phyloP scores from a whole-genome alignment of 2,329 filamentous ascomycete genomes.

The Talaromyces sp. region DNA sequence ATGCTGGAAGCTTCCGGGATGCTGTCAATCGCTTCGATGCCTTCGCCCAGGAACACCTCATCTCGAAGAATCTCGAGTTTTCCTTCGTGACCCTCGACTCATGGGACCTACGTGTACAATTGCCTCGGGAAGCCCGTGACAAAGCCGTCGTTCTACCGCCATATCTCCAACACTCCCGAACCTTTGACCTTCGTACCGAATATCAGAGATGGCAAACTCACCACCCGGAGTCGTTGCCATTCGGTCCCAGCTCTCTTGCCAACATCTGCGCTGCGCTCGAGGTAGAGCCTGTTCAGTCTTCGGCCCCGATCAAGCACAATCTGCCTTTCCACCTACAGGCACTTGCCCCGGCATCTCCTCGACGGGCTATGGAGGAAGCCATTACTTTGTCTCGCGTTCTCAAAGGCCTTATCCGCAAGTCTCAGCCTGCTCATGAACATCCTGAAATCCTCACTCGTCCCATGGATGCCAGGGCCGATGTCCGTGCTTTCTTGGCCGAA shows the following conservation, averaged over 20 bases:
- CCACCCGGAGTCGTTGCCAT: slow-evolving; percentile 94
- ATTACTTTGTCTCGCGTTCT: slow-evolving; percentile 91
- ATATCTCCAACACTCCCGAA: slow-evolving; percentile 95
- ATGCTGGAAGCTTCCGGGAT: slow-evolving; percentile 94
- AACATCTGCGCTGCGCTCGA: slow-evolving; percentile 98
- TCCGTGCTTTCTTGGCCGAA: slow-evolving; percentile 91
- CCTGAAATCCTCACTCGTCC: slow-evolving; percentile 91
- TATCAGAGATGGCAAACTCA: slow-evolving; percentile 99
- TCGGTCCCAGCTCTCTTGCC: slow-evolving; percentile 88
- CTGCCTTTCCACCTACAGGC: slow-evolving; percentile 97
- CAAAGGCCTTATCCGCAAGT: slow-evolving; percentile 90
- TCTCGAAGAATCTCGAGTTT: slow-evolving; percentile 89
- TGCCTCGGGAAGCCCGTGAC: slow-evolving; percentile 94
- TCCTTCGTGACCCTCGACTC: slow-evolving; percentile 97
- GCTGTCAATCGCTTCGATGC: slow-evolving; percentile 92
- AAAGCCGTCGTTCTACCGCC: slow-evolving; percentile 95
- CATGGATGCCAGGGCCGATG: slow-evolving; percentile 95
- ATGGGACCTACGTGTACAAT: slow-evolving; percentile 96
- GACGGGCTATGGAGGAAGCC: slow-evolving; percentile 95
- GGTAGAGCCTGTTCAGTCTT: slow-evolving; percentile 95
- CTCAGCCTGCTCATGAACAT: slow-evolving; percentile 87
- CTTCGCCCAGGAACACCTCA: slow-evolving; percentile 88
- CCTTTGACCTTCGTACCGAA: slow-evolving; percentile 93
- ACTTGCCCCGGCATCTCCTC: slow-evolving; percentile 87
- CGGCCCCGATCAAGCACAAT: slow-evolving; percentile 97